A percentile compares a stretch with the other conserved stretches of the same genome.
Conservation (phyloP, 2,329 filamentous ascomycete species). For the Lecanicillium sp. region DNA sequence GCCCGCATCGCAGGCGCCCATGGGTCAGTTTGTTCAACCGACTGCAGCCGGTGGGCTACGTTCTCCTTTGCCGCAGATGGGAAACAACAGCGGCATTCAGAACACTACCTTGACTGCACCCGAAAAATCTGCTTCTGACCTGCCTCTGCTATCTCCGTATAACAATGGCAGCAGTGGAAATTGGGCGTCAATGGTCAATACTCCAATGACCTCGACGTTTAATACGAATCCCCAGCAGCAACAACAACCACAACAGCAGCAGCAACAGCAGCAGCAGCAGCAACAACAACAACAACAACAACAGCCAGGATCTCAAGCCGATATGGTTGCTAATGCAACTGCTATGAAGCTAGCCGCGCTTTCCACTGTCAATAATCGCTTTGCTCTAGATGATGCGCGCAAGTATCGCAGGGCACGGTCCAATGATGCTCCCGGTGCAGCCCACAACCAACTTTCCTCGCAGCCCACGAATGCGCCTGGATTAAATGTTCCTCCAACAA, state of each 20-base stretch:
- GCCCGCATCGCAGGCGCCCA: conserved; percentile 68
- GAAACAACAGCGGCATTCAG: conserved; percentile 65
- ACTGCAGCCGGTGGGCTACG: conserved; percentile 65
- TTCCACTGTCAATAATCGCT: conserved; percentile 96
- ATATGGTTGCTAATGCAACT: conserved; percentile 97
- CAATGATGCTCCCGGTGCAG: conserved; percentile 63
- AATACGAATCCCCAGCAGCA: conserved; percentile 37
- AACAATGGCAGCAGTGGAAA: conserved; percentile 67
- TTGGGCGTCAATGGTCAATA: conserved; percentile 98
- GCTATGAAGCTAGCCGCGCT: conserved; percentile 97
- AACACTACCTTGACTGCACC: conserved; percentile 68
- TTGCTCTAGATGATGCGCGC: conserved; percentile 90
- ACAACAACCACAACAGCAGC: conserved; percentile 30
- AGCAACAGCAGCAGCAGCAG: conserved; percentile 38
- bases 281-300: neutral
- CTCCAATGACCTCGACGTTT: conserved; percentile 88
- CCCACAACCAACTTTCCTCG: conserved; percentile 54
- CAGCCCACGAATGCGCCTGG: conserved; percentile 35
- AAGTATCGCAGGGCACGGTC: conserved; percentile 91
- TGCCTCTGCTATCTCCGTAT: conserved; percentile 81
- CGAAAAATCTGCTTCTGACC: conserved; percentile 59
- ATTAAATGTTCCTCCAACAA: conserved; percentile 58
- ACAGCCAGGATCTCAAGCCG: conserved; percentile 51
- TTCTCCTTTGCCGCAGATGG: conserved; percentile 66
- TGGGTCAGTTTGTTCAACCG: conserved; percentile 92